Evolutionary conservation across 305 asterid species (phyloP).

Genomic region (Rubia balearica): DNA sequence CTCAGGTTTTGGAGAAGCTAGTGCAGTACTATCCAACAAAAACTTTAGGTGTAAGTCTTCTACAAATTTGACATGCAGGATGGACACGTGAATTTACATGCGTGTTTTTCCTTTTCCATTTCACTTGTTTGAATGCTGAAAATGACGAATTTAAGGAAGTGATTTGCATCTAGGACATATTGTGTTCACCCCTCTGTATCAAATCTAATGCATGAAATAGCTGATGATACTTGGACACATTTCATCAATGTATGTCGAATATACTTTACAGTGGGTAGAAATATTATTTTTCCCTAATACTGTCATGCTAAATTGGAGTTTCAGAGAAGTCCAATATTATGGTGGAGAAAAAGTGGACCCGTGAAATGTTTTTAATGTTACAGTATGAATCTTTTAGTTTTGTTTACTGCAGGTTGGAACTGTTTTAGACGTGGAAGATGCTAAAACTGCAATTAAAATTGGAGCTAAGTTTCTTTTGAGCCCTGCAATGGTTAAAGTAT

Average conservation of each 20-base stretch:
- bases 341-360: not conserved
- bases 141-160: not conserved
- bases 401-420: conserved; percentile 61
- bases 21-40: conserved; percentile 54
- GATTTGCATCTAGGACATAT: not conserved
- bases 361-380: not conserved
- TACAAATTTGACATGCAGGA: not conserved
- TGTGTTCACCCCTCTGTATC: not conserved
- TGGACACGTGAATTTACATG: not conserved
- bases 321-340: not conserved
- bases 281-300: not conserved
- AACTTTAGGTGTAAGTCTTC: conserved; percentile 60
- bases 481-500: conserved; percentile 75
- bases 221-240: not conserved
- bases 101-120: not conserved
- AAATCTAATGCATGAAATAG: not conserved
- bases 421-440: conserved; percentile 48
- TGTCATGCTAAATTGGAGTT: not conserved
- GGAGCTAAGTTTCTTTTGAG: conserved; percentile 92
- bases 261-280: not conserved
- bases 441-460: conserved; percentile 39
- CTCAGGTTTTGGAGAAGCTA: conserved; percentile 53
- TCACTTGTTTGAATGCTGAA: not conserved
- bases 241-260: not conserved
- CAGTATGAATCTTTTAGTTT: not conserved